These are phyloP conservation scores for Physcomitrium patens DNA, from an alignment of 225 moss, liverwort and hornwort species.

Conservation along the genomic window DNA sequence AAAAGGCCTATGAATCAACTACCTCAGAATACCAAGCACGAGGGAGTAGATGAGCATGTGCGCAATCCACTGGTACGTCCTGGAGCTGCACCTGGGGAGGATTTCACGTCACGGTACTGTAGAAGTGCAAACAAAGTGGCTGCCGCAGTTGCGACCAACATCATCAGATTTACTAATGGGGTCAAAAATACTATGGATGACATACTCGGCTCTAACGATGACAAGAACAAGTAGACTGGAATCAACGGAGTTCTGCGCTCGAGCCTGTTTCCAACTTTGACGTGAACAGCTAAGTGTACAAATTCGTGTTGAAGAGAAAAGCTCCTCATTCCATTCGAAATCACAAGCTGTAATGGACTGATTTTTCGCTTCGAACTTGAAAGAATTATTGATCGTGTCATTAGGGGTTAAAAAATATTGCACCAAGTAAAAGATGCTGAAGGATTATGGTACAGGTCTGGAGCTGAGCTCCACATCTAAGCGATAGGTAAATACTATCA, in stretches of 20 bases:
- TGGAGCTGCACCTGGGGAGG: slow-evolving; percentile 23
- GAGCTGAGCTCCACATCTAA: not conserved
- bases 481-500: slow-evolving; percentile 4
- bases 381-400: not conserved
- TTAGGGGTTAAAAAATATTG: slow-evolving; percentile 9
- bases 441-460: slow-evolving; percentile 20
- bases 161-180: slow-evolving; percentile 19
- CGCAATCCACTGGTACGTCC: slow-evolving; percentile 21
- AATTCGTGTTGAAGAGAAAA: not conserved
- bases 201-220: slow-evolving; percentile 28
- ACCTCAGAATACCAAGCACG: slow-evolving; percentile 14
- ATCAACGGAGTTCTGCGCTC: not conserved
- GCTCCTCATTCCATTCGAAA: not conserved
- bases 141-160: slow-evolving; percentile 31
- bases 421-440: slow-evolving; percentile 19
- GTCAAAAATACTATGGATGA: slow-evolving; percentile 21
- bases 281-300: not conserved
- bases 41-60: slow-evolving; percentile 14
- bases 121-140: slow-evolving; percentile 38
- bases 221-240: slow-evolving; percentile 29
- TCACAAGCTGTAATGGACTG: too few species aligned
- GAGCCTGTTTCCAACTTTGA: not conserved
- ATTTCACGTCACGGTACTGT: slow-evolving; percentile 35
- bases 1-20: slow-evolving; percentile 25
- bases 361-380: too few species aligned